phyloP scores from a whole-genome alignment of 208 protist genomes.

The Herpetomonas tarakana region DNA sequence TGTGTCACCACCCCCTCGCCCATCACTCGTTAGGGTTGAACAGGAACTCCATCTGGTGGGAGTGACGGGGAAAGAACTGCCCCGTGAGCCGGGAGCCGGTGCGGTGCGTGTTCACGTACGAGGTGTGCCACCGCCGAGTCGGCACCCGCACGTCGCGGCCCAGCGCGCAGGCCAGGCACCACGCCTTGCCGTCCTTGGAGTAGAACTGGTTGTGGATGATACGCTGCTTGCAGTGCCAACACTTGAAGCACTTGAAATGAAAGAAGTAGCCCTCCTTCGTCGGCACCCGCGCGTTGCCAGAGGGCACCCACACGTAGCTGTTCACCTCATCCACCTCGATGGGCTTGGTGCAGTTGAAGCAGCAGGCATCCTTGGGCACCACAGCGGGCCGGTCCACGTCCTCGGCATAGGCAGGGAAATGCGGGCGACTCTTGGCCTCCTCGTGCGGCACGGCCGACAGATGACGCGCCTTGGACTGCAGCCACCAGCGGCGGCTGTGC shows the following conservation, averaged over 20 bases:
- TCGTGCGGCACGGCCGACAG: constrained; percentile 79
- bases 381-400: constrained; percentile 83
- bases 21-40: constrained; percentile 73
- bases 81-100: constrained; percentile 79
- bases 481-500: constrained; percentile 86
- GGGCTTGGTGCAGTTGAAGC: constrained; percentile 80
- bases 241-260: constrained; percentile 90
- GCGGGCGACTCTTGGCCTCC: constrained; percentile 67
- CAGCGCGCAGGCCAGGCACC: constrained; percentile 81
- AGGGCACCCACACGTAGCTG: constrained; percentile 88
- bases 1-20: not conserved
- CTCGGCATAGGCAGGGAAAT: constrained; percentile 85
- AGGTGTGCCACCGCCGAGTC: constrained; percentile 86
- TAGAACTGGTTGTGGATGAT: constrained; percentile 91
- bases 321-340: constrained; percentile 69
- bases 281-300: constrained; percentile 80
- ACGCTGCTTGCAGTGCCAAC: constrained; percentile 79
- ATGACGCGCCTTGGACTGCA: constrained; percentile 87
- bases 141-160: constrained; percentile 81
- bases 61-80: constrained; percentile 83
- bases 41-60: constrained; percentile 85
- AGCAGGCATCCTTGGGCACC: constrained; percentile 67
- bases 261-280: constrained; percentile 89
- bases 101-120: constrained; percentile 88
- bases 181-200: constrained; percentile 81